phyloP scores from a whole-genome alignment of 2,329 filamentous ascomycete species.

The Scopulariopsis brevicaulis region DNA sequence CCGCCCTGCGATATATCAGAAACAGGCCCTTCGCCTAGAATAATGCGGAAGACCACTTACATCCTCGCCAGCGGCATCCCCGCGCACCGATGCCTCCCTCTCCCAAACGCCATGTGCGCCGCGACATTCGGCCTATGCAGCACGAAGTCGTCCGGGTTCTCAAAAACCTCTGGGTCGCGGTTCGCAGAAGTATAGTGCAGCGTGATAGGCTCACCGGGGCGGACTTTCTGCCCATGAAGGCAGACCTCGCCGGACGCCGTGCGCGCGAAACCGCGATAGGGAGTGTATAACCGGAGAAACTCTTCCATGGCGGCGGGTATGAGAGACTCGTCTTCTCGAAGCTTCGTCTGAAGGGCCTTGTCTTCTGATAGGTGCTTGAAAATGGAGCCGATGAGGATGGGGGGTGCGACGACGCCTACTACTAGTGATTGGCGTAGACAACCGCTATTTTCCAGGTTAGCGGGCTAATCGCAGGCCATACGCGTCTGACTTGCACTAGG shows the following conservation, averaged over 20 bases:
- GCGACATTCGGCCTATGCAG: conserved; percentile 9
- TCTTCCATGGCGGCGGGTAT: conserved; percentile 12
- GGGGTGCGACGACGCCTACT: conserved; percentile 11
- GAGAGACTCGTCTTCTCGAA: conserved; percentile 8
- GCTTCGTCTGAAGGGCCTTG: conserved; percentile 7
- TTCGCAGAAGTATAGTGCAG: conserved; percentile 10
- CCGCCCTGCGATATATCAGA: conserved; percentile 3
- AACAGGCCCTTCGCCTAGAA: background rate
- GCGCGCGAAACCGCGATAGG: conserved; percentile 10
- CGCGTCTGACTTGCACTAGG: conserved; percentile 6
- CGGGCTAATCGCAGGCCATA: background rate
- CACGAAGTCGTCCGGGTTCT: conserved; percentile 10
- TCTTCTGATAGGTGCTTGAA: conserved; percentile 10
- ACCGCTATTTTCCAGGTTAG: conserved; percentile 5
- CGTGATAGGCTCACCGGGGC: conserved; percentile 9
- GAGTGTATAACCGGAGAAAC: conserved; percentile 11
- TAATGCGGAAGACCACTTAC: conserved; percentile 2
- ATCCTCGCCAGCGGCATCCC: conserved; percentile 11
- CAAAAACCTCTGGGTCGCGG: conserved; percentile 10
- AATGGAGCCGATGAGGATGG: conserved; percentile 10
- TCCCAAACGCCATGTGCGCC: conserved; percentile 10
- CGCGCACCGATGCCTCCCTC: conserved; percentile 11
- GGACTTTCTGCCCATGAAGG: conserved; percentile 8
- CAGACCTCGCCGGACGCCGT: conserved; percentile 7
- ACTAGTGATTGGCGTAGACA: conserved; percentile 11